phyloP scores from a whole-genome alignment of 2,329 filamentous ascomycete genomes.

The Penicillium hordei region DNA sequence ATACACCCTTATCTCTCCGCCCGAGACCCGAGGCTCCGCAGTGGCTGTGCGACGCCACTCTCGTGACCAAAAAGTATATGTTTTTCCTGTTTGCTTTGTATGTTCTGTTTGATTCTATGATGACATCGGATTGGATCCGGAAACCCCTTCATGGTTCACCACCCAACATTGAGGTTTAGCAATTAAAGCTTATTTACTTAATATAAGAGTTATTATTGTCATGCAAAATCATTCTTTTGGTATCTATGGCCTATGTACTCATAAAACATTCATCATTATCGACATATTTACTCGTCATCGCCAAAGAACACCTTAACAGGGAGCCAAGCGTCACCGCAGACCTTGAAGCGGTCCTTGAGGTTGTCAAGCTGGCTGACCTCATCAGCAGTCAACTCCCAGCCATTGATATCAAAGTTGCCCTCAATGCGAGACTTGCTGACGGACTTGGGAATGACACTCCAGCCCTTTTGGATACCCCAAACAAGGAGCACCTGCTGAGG shows the following conservation, averaged over 20 bases:
- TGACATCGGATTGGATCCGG: not conserved
- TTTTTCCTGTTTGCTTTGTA: not conserved
- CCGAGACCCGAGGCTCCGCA: constrained; percentile 12
- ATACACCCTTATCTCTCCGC: constrained; percentile 22
- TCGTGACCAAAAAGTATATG: constrained; percentile 6
- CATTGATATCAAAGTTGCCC: constrained; percentile 73
- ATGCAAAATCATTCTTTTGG: constrained; percentile 18
- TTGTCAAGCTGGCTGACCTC: constrained; percentile 68
- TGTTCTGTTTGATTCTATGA: not conserved
- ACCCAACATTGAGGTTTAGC: not conserved
- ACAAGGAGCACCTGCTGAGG: constrained; percentile 57
- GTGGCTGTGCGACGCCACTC: constrained; percentile 24
- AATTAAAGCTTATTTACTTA: not conserved
- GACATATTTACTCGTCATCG: constrained; percentile 67
- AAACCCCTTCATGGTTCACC: not conserved
- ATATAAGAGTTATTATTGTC: not conserved
- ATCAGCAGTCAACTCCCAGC: constrained; percentile 69
- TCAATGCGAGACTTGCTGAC: constrained; percentile 72
- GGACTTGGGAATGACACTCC: constrained; percentile 82
- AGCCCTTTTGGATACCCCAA: constrained; percentile 79
- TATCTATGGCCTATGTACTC: constrained; percentile 26
- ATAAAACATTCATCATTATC: constrained; percentile 19
- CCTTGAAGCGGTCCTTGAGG: constrained; percentile 76
- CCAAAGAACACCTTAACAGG: constrained; percentile 80
- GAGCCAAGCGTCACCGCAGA: constrained; percentile 70